Base-by-base conservation (phyloP, 768 basidiomycete species). In the Nidula microcarpa region DNA sequence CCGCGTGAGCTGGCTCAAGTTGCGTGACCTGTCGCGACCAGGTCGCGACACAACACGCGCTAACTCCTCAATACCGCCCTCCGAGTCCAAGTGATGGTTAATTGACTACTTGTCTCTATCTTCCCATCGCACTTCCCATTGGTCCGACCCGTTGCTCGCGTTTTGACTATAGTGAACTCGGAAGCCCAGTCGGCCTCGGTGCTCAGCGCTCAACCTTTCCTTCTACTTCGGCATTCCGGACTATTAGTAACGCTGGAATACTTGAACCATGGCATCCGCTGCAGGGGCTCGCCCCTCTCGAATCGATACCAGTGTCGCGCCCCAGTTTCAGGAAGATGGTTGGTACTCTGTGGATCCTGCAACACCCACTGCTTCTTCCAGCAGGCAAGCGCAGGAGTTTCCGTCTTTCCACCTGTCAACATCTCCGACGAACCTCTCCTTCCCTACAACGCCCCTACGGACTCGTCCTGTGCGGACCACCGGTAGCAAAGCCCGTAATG, bases 401-500 rank as follows among this genome's bases (percentile, higher is more conserved):
- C 16, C 39, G 4, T 41, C 39, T 41, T 17, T 17, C 39, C 39
- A 13, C 11, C 39, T 41, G 39, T 41, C 39, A 17, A 13, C 39
- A 11, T 41, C 16, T 5, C 39, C 16, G 39, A 41, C 16, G 16
- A 11, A 41, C 39, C 16, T 17, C 39, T 41, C 39, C 16, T 17
- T 41, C 39, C 23, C 23, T 10, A 46, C 44, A 23, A 46, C 13
- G 13, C 44, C 23, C 3, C 44, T 46, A 23, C 44, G 13, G 6
- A 11, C 11, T 3, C 39, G 11, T 41, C 39, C 39, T 13, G 39
- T 41, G 6, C 39, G 39, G 16, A 44, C 66, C 56, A 67, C 23
- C 23, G 23, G 71, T 32, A 67, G 64, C 50, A 77, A 76, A 56
- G 77, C 77, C 32, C 72, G 72, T 34, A 77, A 80, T 50, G 89